Base-by-base conservation (phyloP, 164 flowering plant species). In the Litsea cubeba region DNA sequence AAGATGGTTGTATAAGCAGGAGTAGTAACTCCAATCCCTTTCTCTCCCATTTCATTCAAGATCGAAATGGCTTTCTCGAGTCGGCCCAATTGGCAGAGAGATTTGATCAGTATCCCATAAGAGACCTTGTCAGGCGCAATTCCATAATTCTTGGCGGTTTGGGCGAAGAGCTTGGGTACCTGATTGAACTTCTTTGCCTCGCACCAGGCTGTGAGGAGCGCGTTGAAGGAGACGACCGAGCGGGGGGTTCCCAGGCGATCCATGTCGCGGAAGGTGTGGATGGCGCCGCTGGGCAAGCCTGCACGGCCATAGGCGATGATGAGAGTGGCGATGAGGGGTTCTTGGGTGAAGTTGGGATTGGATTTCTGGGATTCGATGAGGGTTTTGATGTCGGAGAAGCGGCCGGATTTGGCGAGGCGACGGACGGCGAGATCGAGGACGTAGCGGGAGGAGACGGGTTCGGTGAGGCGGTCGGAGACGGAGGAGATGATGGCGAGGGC, bases 271-370 rank as follows among this genome's bases (percentile, higher is more conserved):
- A 77, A 92, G 1, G 89, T 87, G 22, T 71, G 76, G 74, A 87
- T 65, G 11, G 96, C 98, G 30, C 86, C 91, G 51, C 90, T 89
- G 65, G 83, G 83, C 98, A 92, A 92, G 8, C 94, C 94, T 17
- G 88, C 96, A 2, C 67, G 73, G 14, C 97, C 96, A 73, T 94
- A 94, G 26, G 91, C 85, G 60, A 88, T 81, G 63, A 92, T 92
- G 60, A 92, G 78, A 25, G 87, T 77, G 25, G 85, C 80, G 40
- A 91, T 74, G 81, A 70, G 91, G 40, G 88, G 75, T 65, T 94
- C 97, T 46, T 88, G 80, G 24, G 77, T 83, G 81, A 88, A 82
- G 25, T 85, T 86, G 79, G 95, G 92, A 75, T 81, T 81, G 5
- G 78, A 75, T 67, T 91, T 92, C 62, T 88, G 91, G 50, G 89